Conservation (phyloP, 2,329 filamentous ascomycete genomes). For the Xylariaceae sp. region DNA sequence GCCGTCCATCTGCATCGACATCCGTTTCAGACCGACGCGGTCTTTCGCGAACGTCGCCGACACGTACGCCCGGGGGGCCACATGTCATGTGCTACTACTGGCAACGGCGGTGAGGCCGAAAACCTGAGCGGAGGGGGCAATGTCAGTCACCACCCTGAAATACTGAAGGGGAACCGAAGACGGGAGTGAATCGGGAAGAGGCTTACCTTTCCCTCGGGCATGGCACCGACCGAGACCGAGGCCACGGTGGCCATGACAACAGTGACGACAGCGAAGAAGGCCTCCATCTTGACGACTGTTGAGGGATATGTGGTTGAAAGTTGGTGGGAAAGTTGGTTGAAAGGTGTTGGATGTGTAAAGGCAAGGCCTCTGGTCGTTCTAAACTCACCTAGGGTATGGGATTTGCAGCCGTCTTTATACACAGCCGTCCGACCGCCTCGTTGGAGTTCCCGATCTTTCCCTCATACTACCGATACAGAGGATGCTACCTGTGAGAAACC, state of each 20-base stretch:
- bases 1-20: conserved; percentile 4
- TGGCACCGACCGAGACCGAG: conserved; percentile 12
- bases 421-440: not conserved
- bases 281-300: conserved; percentile 15
- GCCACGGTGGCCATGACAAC: conserved; percentile 11
- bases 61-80: conserved; percentile 4
- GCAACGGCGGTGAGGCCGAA: conserved; percentile 8
- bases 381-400: conserved; percentile 8
- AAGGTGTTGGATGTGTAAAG: conserved; percentile 12
- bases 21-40: conserved; percentile 11
- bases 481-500: not conserved
- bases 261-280: conserved; percentile 12
- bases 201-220: conserved; percentile 15
- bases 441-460: not conserved
- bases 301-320: conserved; percentile 1
- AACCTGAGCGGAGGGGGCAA: conserved; percentile 3
- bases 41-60: conserved; percentile 9
- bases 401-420: conserved; percentile 14
- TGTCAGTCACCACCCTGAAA: not conserved
- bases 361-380: conserved; percentile 12
- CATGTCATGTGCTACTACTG: conserved; percentile 7
- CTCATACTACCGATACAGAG: not conserved
- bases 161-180: not conserved
- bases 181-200: not conserved
- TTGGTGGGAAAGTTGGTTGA: conserved; percentile 4